phyloP scores from a whole-genome alignment of 306 rosid genomes.

The Fagus crenata region DNA sequence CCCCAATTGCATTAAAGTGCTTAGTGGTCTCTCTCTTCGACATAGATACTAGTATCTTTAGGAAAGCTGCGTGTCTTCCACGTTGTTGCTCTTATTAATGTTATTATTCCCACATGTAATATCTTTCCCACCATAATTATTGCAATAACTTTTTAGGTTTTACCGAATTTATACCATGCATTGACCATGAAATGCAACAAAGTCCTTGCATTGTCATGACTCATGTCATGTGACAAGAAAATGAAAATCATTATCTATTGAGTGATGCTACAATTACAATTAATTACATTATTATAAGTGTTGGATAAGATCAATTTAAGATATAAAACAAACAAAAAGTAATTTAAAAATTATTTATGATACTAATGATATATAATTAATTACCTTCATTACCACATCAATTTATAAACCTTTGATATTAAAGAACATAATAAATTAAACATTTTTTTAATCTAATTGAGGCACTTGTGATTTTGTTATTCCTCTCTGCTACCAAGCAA shows the following conservation, averaged over 20 bases:
- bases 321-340: too few relatives aligned
- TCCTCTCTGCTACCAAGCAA: not conserved
- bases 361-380: too few relatives aligned
- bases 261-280: too few relatives aligned
- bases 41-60: not conserved
- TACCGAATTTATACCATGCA: not conserved
- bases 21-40: not conserved
- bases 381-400: too few relatives aligned
- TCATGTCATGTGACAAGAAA: not conserved
- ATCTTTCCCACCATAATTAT: not conserved
- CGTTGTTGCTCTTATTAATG: not conserved
- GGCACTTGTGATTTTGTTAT: not conserved
- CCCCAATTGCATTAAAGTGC: too few relatives aligned
- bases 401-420: too few relatives aligned
- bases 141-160: not conserved
- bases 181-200: not conserved
- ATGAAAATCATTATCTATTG: not conserved
- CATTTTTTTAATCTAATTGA: not conserved
- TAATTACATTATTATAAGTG: too few relatives aligned
- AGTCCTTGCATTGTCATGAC: not conserved
- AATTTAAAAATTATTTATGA: too few relatives aligned
- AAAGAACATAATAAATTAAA: too few relatives aligned
- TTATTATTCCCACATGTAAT: not conserved
- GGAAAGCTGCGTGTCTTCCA: conserved; percentile 1
- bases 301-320: too few relatives aligned